Evolutionary conservation across 2,329 filamentous ascomycete species (phyloP).

Genomic region (Neoascochyta sp.): DNA sequence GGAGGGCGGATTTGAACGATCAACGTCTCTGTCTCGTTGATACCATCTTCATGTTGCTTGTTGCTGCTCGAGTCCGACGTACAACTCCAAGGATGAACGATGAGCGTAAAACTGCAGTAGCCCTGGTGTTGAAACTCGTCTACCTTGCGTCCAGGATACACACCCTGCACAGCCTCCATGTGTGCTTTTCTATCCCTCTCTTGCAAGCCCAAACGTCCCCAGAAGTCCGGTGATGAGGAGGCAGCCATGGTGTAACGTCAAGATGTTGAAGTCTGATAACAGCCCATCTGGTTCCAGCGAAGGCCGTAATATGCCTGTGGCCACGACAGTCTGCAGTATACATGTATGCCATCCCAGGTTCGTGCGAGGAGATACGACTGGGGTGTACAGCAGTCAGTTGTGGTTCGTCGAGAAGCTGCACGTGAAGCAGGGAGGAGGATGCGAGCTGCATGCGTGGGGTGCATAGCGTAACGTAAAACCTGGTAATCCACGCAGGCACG

Average conservation of each 20-base stretch:
- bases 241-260: no score
- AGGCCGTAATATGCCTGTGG: no score
- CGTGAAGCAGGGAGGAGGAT: constrained; percentile 11
- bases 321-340: no score
- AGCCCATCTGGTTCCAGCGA: no score
- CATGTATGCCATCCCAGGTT: no score
- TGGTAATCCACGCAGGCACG: neutral
- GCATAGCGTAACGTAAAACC: no score
- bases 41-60: no score
- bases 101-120: constrained; percentile 22
- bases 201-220: constrained; percentile 10
- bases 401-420: constrained; percentile 17
- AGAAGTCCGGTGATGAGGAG: constrained; percentile 8
- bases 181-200: constrained; percentile 8
- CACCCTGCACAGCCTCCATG: constrained; percentile 6
- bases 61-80: no score
- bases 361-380: no score
- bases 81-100: constrained; percentile 2
- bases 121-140: constrained; percentile 18
- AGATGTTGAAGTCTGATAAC: no score
- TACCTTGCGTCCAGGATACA: constrained; percentile 6
- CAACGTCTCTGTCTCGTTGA: neutral
- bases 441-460: constrained; percentile 8
- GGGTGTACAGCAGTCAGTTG: constrained; percentile 13
- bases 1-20: constrained; percentile 30